These are phyloP conservation scores for Tremellales sp. DNA, from an alignment of 1,284 basidiomycete species.

Conservation along the genomic window DNA sequence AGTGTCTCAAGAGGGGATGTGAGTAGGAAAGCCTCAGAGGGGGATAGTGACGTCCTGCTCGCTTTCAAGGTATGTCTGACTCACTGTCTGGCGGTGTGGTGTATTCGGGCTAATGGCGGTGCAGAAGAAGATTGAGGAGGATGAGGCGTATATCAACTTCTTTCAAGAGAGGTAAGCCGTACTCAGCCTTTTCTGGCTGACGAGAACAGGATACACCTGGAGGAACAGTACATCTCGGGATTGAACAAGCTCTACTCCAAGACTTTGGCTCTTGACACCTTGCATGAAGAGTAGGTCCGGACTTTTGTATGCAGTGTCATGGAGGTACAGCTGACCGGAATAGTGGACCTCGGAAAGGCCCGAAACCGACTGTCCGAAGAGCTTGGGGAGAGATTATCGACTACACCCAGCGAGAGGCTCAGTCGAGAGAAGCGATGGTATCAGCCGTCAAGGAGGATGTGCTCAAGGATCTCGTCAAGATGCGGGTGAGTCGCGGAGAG, in stretches of 20 bases:
- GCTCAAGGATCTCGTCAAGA: constrained; percentile 59
- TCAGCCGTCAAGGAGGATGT: constrained; percentile 66
- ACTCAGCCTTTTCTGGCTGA: constrained; percentile 3
- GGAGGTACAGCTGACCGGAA: background rate
- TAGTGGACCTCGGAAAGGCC: constrained; percentile 43
- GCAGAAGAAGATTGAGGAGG: constrained; percentile 50
- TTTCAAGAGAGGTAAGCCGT: constrained; percentile 69
- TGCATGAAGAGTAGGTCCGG: constrained; percentile 42
- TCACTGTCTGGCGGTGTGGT: constrained; percentile 51
- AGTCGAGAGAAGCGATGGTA: constrained; percentile 71
- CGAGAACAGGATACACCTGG: constrained; percentile 64
- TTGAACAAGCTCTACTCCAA: constrained; percentile 66
- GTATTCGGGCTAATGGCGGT: constrained; percentile 52
- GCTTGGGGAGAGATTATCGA: constrained; percentile 80
- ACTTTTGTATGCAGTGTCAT: background rate
- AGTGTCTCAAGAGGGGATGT: background rate
- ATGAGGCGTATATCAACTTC: constrained; percentile 73
- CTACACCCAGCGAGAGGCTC: constrained; percentile 77
- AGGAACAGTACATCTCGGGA: constrained; percentile 72
- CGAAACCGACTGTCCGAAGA: constrained; percentile 58
- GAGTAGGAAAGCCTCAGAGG: constrained; percentile 19
- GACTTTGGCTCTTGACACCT: constrained; percentile 60
- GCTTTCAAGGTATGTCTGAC: constrained; percentile 23
- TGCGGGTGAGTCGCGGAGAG: constrained; percentile 57
- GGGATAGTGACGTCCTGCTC: constrained; percentile 20